Conservation (phyloP, 2,329 filamentous ascomycete genomes). For the Neofusicoccum kwambonambiense region DNA sequence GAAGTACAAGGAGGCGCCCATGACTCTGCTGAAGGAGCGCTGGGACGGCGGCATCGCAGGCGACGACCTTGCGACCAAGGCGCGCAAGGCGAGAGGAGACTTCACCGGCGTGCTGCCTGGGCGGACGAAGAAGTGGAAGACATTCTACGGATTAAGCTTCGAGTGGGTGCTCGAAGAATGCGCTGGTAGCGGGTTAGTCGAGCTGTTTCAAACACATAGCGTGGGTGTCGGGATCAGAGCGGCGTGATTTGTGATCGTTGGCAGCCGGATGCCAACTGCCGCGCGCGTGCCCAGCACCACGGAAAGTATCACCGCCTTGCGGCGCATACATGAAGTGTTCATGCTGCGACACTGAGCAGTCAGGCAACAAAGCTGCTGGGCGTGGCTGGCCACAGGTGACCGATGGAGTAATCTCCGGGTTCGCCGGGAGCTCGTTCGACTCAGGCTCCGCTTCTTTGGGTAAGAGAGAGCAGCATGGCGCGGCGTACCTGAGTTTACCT, state of each 20-base stretch:
- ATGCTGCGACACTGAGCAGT: not conserved
- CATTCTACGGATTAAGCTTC: constrained; percentile 68
- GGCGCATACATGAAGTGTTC: not conserved
- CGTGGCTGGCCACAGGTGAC: not conserved
- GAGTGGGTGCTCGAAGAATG: constrained; percentile 71
- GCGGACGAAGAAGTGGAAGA: constrained; percentile 67
- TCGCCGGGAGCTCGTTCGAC: not conserved
- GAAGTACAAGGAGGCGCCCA: constrained; percentile 62
- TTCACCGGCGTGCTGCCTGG: constrained; percentile 59
- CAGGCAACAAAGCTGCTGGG: not conserved
- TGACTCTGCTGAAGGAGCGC: constrained; percentile 61
- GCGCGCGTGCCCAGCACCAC: not conserved
- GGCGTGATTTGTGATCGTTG: constrained; percentile 13
- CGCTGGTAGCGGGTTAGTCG: constrained; percentile 66
- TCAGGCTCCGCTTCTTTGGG: not conserved
- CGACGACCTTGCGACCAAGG: constrained; percentile 46
- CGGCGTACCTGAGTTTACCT: not conserved
- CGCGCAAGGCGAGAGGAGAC: constrained; percentile 56
- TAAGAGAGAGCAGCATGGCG: not conserved
- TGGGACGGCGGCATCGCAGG: constrained; percentile 66
- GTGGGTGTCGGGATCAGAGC: constrained; percentile 64
- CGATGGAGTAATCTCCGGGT: not conserved
- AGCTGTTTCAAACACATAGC: constrained; percentile 72
- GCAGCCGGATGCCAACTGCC: not conserved
- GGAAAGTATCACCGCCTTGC: not conserved